Percentiles rank a stretch among this genome's conserved stretches.
Evolutionary conservation across 1,284 basidiomycete species (phyloP).

Genomic region (Malassezia globosa): DNA sequence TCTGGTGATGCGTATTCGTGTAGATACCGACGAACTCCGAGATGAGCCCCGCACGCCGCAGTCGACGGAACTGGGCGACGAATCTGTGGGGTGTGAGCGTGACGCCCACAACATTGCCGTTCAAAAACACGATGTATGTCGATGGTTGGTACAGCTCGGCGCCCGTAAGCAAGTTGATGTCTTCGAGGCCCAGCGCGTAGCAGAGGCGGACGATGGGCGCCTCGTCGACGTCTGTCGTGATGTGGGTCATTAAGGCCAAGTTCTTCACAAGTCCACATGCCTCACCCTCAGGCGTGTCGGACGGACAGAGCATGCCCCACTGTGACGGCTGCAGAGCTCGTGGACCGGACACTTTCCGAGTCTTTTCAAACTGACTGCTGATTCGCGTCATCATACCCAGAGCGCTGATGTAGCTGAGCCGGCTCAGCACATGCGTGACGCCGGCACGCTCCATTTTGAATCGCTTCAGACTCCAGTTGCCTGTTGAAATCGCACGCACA

Average conservation of each 20-base stretch:
- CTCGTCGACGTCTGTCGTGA: conserved; percentile 97
- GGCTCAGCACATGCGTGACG: conserved; percentile 94
- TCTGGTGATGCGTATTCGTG: conserved; percentile 86
- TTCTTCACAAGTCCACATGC: conserved; percentile 99
- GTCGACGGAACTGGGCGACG: conserved; percentile 75
- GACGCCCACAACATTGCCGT: conserved; percentile 88
- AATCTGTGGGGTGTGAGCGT: conserved; percentile 77
- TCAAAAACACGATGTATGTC: conserved; percentile 91
- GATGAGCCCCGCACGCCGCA: conserved; percentile 78
- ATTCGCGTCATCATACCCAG: conserved; percentile 99
- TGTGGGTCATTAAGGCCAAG: conserved; percentile 97
- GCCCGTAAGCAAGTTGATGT: conserved; percentile 83
- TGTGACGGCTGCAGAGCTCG: conserved; percentile 94
- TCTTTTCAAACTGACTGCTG: conserved; percentile 98
- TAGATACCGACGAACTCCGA: conserved; percentile 97
- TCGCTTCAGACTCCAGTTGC: conserved; percentile 97
- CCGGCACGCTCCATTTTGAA: conserved; percentile 99
- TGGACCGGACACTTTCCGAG: conserved; percentile 93
- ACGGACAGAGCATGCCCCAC: conserved; percentile 98
- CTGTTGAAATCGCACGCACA: conserved; percentile 93
- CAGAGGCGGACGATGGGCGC: conserved; percentile 79
- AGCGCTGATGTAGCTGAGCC: conserved; percentile 90
- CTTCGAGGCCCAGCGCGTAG: conserved; percentile 91
- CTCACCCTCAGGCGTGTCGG: conserved; percentile 98
- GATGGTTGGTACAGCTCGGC: conserved; percentile 84